Base-by-base conservation (phyloP, 306 rosid species). In the Spatholobus suberectus region DNA sequence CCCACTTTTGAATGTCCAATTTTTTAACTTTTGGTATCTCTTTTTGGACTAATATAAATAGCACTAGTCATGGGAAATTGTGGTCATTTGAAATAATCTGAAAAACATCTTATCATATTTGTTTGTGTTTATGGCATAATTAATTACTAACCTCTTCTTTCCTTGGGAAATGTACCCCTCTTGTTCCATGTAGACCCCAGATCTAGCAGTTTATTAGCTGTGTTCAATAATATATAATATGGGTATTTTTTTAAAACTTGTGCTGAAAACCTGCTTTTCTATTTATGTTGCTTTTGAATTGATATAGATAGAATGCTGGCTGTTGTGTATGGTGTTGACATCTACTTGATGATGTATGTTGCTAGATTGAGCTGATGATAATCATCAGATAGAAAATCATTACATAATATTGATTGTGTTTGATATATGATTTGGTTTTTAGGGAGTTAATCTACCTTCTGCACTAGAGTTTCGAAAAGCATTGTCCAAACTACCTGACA, bases 361-460 rank as follows among this genome's bases (percentile, higher is more conserved):
- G 55, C 79, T 77, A 81, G 76, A 13, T 67, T 73, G 57, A 69
- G 40, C 62, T 14, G 51, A 29, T 63, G 18, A 51, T 37, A 54
- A 21, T 32, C 72, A 70, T 41, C 12, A 27, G 57, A 38, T 13
- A 6, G 70, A 46, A 70, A 49, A 58, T 46, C 73, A 32, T 12
- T 55, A 11, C 23, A 57, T 61, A 51, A 34, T 82, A 66, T 51
- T 72, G 24, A 74, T 58, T 35, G 15, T 77, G 52, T 38, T 79
- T 86, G 67, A 38, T 59, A 13, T 59, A n/a, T 72, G 66, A 23
- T 84, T 86, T 87, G 41, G 71, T 82, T 70, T 87, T 29, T 73
- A 96, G 99, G 99, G 98, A 59, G 85, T 59, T 82, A 92, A 91
- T 85, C 91, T 92, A 80, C 91, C 92, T 80, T 86, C 21, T 80